These are phyloP conservation scores for Phytophthora hybrid DNA, from an alignment of 352 stramenopile genomes.

Conservation along the genomic window DNA sequence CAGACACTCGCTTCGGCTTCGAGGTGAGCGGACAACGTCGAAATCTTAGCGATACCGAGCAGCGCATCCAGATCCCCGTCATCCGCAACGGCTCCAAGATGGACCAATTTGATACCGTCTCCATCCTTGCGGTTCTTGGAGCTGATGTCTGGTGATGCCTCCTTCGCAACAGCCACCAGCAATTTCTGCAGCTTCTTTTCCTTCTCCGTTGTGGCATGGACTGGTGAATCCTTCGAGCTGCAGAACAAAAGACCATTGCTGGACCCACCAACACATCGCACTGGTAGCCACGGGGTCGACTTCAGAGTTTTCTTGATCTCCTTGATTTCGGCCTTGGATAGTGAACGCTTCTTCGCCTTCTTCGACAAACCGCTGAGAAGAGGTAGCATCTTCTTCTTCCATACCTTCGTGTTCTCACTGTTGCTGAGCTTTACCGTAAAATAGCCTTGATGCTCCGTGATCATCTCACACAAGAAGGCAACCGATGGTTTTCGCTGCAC, in stretches of 20 bases:
- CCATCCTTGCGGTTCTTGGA: constrained; percentile 7
- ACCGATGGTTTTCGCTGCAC: constrained; percentile 72
- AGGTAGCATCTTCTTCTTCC: constrained; percentile 52
- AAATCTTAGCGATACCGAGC: constrained; percentile 46
- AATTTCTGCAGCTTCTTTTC: constrained; percentile 57
- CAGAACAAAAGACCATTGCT: constrained; percentile 30
- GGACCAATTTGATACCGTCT: constrained; percentile 39
- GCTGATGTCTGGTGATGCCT: neutral
- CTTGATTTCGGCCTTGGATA: constrained; percentile 52
- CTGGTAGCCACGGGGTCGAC: constrained; percentile 46
- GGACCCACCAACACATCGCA: constrained; percentile 20
- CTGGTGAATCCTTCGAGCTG: constrained; percentile 40
- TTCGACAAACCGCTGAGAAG: constrained; percentile 53
- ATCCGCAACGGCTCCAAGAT: constrained; percentile 31
- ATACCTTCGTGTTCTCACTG: constrained; percentile 36
- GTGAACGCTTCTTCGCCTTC: constrained; percentile 50
- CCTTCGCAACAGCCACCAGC: constrained; percentile 38
- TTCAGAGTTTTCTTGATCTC: constrained; percentile 59
- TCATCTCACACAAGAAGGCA: constrained; percentile 48
- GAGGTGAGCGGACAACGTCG: constrained; percentile 35
- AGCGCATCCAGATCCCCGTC: constrained; percentile 42
- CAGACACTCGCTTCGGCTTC: constrained; percentile 41
- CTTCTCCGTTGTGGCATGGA: constrained; percentile 38
- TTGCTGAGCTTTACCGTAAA: constrained; percentile 4
- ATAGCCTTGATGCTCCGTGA: constrained; percentile 23